These are phyloP conservation scores for Aquilaria yunnanensis DNA, from an alignment of 345 rosid genomes.

Conservation along the genomic window DNA sequence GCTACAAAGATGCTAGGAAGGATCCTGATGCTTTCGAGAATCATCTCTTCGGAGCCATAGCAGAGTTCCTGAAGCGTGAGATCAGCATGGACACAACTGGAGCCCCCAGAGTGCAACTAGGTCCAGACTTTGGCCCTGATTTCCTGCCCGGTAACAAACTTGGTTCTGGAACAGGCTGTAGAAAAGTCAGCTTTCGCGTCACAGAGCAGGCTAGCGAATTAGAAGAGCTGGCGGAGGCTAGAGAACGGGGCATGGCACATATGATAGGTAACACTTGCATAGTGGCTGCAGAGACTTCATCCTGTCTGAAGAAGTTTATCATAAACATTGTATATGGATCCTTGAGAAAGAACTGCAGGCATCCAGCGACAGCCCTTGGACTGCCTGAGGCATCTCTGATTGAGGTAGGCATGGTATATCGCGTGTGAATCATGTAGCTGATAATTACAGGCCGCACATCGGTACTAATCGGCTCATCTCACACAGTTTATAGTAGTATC, in stretches of 20 bases:
- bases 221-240: constrained; percentile 26
- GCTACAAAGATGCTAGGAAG: constrained; percentile 24
- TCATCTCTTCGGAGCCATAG: constrained; percentile 17
- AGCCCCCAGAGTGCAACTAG: not conserved
- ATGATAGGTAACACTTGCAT: constrained; percentile 28
- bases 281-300: constrained; percentile 20
- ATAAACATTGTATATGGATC: constrained; percentile 30
- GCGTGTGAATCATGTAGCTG: constrained; percentile 14
- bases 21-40: constrained; percentile 24
- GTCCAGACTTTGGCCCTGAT: not conserved
- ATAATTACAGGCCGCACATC: no score
- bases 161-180: constrained; percentile 1
- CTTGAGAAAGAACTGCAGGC: constrained; percentile 28
- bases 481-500: no score
- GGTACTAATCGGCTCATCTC: no score
- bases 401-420: constrained; percentile 35
- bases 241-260: constrained; percentile 35
- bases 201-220: constrained; percentile 12
- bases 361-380: constrained; percentile 21
- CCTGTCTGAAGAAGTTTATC: constrained; percentile 24
- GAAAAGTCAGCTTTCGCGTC: constrained; percentile 12
- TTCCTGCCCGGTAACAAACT: not conserved
- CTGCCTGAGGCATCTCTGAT: constrained; percentile 25
- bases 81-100: not conserved
- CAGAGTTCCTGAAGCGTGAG: constrained; percentile 14